Conservation (phyloP, 805 yeast genomes). For the Debaryomyces castellii region DNA sequence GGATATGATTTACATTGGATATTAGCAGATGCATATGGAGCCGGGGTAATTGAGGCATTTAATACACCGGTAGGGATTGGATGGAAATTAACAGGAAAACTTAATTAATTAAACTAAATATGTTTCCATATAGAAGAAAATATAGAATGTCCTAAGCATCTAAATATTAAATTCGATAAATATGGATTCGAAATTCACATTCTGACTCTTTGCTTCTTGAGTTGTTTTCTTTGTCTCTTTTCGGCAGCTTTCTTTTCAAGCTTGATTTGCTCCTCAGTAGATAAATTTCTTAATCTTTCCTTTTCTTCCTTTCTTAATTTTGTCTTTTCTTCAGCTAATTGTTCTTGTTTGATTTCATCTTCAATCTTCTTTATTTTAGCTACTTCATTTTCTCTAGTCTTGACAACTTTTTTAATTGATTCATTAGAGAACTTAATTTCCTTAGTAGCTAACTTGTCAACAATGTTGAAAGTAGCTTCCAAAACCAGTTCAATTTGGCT, state of each 20-base stretch:
- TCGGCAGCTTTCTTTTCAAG: constrained; percentile 75
- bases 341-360: constrained; percentile 67
- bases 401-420: constrained; percentile 69
- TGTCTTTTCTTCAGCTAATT: constrained; percentile 65
- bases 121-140: not conserved
- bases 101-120: constrained; percentile 15
- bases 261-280: constrained; percentile 79
- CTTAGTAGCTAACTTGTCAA: constrained; percentile 55
- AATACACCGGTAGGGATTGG: constrained; percentile 57
- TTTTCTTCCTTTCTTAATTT: constrained; percentile 66
- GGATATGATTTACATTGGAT: constrained; percentile 53
- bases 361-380: constrained; percentile 66
- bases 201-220: constrained; percentile 57
- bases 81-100: constrained; percentile 54
- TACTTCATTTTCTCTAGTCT: constrained; percentile 74
- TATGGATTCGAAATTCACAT: constrained; percentile 13
- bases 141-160: not conserved
- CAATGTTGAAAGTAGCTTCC: constrained; percentile 54
- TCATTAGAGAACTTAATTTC: constrained; percentile 66
- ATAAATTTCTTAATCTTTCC: constrained; percentile 54
- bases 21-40: constrained; percentile 50
- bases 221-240: constrained; percentile 74
- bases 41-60: constrained; percentile 52
- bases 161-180: not conserved
- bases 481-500: constrained; percentile 51